These are phyloP conservation scores for Apiospora rasikravindrae DNA, from an alignment of 2,329 filamentous ascomycete species.

Conservation along the genomic window DNA sequence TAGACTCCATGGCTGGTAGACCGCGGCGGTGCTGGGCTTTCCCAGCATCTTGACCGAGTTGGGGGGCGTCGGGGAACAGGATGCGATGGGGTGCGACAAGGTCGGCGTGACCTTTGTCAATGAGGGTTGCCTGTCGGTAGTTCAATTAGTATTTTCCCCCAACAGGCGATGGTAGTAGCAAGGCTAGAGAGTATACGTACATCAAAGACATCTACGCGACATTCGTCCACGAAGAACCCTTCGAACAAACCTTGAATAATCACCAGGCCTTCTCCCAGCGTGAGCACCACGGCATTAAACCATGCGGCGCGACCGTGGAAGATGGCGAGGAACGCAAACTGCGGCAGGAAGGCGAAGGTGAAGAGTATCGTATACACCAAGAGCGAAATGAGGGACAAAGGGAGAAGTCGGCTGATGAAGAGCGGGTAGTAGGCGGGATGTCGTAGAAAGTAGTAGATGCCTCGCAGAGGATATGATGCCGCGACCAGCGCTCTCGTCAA, in stretches of 20 bases:
- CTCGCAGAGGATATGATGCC: slow-evolving; percentile 66
- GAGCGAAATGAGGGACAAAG: slow-evolving; percentile 79
- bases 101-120: slow-evolving; percentile 73
- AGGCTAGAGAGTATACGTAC: slow-evolving; percentile 60
- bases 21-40: slow-evolving; percentile 75
- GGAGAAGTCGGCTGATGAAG: slow-evolving; percentile 77
- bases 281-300: slow-evolving; percentile 85
- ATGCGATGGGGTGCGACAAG: slow-evolving; percentile 72
- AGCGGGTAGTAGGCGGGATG: slow-evolving; percentile 85
- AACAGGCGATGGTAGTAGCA: not conserved
- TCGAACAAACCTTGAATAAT: slow-evolving; percentile 75
- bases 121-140: slow-evolving; percentile 66
- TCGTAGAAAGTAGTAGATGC: slow-evolving; percentile 80
- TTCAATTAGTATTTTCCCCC: slow-evolving; percentile 28
- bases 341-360: slow-evolving; percentile 84
- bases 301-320: slow-evolving; percentile 91
- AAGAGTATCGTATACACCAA: slow-evolving; percentile 88
- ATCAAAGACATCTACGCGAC: slow-evolving; percentile 82
- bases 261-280: slow-evolving; percentile 81
- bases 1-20: slow-evolving; percentile 88
- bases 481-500: slow-evolving; percentile 50
- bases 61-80: slow-evolving; percentile 69
- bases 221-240: slow-evolving; percentile 82
- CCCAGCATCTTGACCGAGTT: slow-evolving; percentile 81
- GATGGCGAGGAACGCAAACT: slow-evolving; percentile 85